Conservation (phyloP, 2,329 filamentous ascomycete species). For the Beauveria pseudobassiana region DNA sequence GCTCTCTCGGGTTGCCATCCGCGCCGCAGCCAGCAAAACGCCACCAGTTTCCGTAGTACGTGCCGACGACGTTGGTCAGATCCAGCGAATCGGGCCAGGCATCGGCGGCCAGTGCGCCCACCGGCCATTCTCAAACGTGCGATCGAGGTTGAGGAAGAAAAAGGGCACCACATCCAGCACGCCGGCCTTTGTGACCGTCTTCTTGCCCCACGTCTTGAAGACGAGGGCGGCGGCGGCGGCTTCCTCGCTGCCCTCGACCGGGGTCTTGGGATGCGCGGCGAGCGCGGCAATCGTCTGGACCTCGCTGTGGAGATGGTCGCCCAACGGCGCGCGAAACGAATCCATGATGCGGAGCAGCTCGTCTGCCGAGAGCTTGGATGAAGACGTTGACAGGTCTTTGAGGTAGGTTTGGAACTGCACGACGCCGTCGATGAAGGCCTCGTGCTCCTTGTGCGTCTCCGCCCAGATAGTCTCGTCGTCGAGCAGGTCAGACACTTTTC, state of each 20-base stretch:
- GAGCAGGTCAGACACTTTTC: constrained; percentile 44
- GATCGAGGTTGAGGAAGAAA: constrained; percentile 56
- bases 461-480: constrained; percentile 43
- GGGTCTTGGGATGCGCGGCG: constrained; percentile 42
- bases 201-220: constrained; percentile 57
- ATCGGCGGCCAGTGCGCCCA: constrained; percentile 61
- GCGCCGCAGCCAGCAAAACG: constrained; percentile 57
- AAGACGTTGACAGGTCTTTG: constrained; percentile 26
- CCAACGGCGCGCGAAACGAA: constrained; percentile 42
- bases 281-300: constrained; percentile 44
- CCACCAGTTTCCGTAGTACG: constrained; percentile 52
- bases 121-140: constrained; percentile 48
- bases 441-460: constrained; percentile 47
- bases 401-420: constrained; percentile 47
- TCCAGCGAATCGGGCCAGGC: constrained; percentile 52
- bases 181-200: constrained; percentile 54
- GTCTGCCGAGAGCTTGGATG: constrained; percentile 35
- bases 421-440: constrained; percentile 44
- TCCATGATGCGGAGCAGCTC: constrained; percentile 43
- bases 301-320: constrained; percentile 48
- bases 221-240: constrained; percentile 37
- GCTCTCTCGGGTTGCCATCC: constrained; percentile 42
- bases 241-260: constrained; percentile 36
- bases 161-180: constrained; percentile 55
- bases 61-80: constrained; percentile 50